Conservation (phyloP, 2,329 filamentous ascomycete genomes). For the Xylariaceae sp. region DNA sequence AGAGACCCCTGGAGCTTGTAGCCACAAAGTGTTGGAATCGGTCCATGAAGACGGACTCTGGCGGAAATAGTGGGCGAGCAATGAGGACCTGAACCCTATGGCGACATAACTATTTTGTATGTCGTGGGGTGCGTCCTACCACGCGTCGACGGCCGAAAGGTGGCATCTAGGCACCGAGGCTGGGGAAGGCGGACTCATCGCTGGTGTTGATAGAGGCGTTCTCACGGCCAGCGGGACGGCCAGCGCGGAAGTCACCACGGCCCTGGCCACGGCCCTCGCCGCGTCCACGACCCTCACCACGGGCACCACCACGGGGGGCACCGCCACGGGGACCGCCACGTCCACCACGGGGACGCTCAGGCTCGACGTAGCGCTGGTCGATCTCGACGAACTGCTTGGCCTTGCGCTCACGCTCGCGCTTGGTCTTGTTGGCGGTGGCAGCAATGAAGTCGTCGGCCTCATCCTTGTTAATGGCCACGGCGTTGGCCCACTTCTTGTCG, state of each 20-base stretch:
- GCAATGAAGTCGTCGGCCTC: conserved; percentile 73
- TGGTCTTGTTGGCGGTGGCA: conserved; percentile 67
- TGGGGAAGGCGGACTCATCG: conserved; percentile 56
- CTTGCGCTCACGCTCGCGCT: conserved; percentile 85
- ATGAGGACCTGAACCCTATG: conserved; percentile 5
- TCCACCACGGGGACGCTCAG: conserved; percentile 53
- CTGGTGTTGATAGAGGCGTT: conserved; percentile 50
- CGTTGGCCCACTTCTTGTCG: conserved; percentile 89
- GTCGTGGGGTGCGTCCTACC: not conserved
- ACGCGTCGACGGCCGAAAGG: no score
- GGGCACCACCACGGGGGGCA: conserved; percentile 44
- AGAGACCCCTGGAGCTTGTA: conserved; percentile 20
- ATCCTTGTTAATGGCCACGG: conserved; percentile 64
- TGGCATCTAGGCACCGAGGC: conserved; percentile 48
- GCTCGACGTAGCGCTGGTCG: conserved; percentile 76
- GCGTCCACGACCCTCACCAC: conserved; percentile 33
- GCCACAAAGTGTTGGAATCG: conserved; percentile 21
- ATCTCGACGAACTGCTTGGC: conserved; percentile 86
- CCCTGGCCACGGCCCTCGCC: conserved; percentile 17
- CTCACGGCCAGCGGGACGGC: conserved; percentile 37
- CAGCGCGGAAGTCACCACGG: conserved; percentile 37
- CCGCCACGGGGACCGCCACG: conserved; percentile 48
- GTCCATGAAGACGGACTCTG: conserved; percentile 12
- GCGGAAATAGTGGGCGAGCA: conserved; percentile 12
- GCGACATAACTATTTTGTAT: conserved; percentile 17